Base-by-base conservation (phyloP, 2,329 filamentous ascomycete genomes). In the Byssoonygena ceratinophila region DNA sequence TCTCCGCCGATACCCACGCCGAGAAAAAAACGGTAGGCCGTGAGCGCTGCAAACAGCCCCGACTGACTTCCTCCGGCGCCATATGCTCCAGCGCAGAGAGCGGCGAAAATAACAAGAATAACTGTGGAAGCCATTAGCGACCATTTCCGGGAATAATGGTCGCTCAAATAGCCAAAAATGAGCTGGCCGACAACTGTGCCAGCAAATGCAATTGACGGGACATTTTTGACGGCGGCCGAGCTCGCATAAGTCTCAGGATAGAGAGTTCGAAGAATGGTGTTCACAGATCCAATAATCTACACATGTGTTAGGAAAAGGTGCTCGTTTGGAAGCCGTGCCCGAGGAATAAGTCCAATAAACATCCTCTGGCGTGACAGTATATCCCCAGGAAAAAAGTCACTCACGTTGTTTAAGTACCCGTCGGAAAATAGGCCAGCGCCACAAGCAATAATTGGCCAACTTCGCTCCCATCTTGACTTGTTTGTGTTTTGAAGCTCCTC, bases 341-440 rank as follows among this genome's bases (percentile, higher is more conserved):
- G 4, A 31, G 16, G 9, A 32, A 45, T 2, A 31, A 45, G 9
- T 41, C 4, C 5, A 18, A 39, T 20, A 20, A 7, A 20, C 4
- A 8, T 23, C 3, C 18, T 6, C 2, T 9, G 37, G 6, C 9
- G 27, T 27, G 23, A 27, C 40, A 44, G 6, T 16, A 4, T 6
- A 5, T 27, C 5, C 11, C 29, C 7, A 16, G 16, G 12, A 11
- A 22, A 41, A 23, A 7, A 31, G 31, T 53, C 29, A 63, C 71
- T 61, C 71, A 88, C 86, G 63, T 87, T 88, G 70, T 94, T 94
- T 64, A 95, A 80, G 67, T 95, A 95, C 14, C 90, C 90, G 67
- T 95, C 90, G 22, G 84, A 89, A 69, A 95, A 95, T 1, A 95
- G 76, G 62, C 90, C 90, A 48, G 89, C 86, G 58, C 90, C 90